Evolutionary conservation across 306 rosid genomes (phyloP), one percentile per base, ranked within the genome.

Genomic region (Sechiopsis laciniata): DNA sequence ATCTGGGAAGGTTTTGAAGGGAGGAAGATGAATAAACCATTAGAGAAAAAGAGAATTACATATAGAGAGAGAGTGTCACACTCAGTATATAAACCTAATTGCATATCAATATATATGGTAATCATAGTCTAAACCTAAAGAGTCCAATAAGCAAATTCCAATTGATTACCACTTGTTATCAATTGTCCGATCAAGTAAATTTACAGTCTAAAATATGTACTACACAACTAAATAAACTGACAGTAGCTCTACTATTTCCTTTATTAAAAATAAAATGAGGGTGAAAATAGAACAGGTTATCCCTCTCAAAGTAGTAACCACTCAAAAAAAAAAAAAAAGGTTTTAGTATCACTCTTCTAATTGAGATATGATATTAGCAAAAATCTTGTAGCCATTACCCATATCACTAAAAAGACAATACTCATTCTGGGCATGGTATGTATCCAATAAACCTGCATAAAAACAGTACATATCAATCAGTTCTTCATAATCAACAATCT

Each of bases 401-500:
- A 91, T 91, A 64, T 91, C 97, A 20, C 89, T 42, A 46, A 91
- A 82, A 54, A 87, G 92, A 80, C 99, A 94, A 76, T 94, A 91
- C 86, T 94, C 99, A 53, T 94, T 91, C 81, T 89, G 70, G 76
- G 96, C 99, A 78, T 94, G 99, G 87, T 94, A 91, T 12, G 95
- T 85, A 48, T 88, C 84, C 92, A 89, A 84, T 70, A 94, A 78
- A 67, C 99, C 99, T 94, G 91, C 37, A 83, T 40, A 78, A 68
- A 71, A 69, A 20, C 42, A 52, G 63, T 81, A 73, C 20, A 48
- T 37, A 75, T 14, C 10, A 8, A 74, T 74, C 54, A 84, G 66
- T 53, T 71, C 55, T 35, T 74, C 54, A 29, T 63, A 15, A 76
- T 26, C 42, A 26, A 7, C 60, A 22, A 16, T 51, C 51, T 7